phyloP scores from a whole-genome alignment of 2,329 filamentous ascomycete genomes.

The Monosporascus sp. region DNA sequence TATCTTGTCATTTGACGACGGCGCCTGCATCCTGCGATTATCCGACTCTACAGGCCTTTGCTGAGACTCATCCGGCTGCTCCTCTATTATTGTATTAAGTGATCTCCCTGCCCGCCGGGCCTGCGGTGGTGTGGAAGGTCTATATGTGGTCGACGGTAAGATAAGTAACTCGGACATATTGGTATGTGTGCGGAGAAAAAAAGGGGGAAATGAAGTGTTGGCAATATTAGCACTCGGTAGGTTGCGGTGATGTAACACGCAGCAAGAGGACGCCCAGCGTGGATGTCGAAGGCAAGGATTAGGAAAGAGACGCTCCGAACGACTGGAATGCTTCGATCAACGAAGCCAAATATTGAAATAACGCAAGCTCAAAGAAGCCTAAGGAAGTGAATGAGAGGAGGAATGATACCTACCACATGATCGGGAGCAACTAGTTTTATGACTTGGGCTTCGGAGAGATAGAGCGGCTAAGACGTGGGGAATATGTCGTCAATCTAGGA shows the following conservation, averaged over 20 bases:
- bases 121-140: conserved; percentile 48
- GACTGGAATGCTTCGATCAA: conserved; percentile 42
- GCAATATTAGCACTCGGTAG: conserved; percentile 15
- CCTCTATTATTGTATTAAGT: conserved; percentile 64
- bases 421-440: conserved; percentile 27
- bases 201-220: conserved; percentile 18
- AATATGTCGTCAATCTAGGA: conserved; percentile 13
- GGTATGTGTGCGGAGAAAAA: conserved; percentile 18
- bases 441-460: conserved; percentile 13
- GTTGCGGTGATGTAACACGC: conserved; percentile 9
- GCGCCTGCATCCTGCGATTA: conserved; percentile 21
- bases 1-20: conserved; percentile 43
- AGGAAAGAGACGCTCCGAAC: conserved; percentile 26
- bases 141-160: conserved; percentile 37
- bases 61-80: conserved; percentile 39
- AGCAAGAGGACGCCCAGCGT: conserved; percentile 28
- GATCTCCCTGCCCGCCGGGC: conserved; percentile 46
- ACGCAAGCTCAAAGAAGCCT: conserved; percentile 29
- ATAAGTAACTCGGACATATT: conserved; percentile 44
- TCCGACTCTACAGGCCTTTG: conserved; percentile 20
- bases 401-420: conserved; percentile 16
- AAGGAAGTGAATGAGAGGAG: conserved; percentile 17
- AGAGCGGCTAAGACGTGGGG: conserved; percentile 24
- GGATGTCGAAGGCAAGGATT: conserved; percentile 23
- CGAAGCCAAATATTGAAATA: conserved; percentile 33